Evolutionary conservation across 805 yeast species (phyloP).

Genomic region (Saccharomycopsis schoenii): DNA sequence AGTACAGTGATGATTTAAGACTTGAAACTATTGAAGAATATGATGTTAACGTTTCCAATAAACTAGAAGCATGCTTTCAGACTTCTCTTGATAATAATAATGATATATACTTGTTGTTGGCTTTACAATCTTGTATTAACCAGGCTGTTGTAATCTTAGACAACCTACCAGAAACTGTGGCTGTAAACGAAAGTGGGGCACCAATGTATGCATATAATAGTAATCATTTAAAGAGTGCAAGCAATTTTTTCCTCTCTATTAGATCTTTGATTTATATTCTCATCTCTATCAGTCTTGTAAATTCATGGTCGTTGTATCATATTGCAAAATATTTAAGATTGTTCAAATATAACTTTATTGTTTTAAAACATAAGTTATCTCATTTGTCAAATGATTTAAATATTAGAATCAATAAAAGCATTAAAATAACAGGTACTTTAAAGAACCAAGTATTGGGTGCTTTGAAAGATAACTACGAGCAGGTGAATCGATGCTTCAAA

Average conservation of each 20-base stretch:
- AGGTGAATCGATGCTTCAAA: background rate
- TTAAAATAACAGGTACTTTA: background rate
- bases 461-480: background rate
- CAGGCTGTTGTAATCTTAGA: constrained; percentile 5
- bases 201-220: background rate
- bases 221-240: background rate
- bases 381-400: background rate
- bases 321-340: background rate
- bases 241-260: background rate
- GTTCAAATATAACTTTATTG: background rate
- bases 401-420: background rate
- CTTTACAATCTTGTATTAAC: constrained; percentile 12
- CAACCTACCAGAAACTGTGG: background rate
- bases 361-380: background rate
- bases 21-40: background rate
- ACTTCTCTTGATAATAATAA: background rate
- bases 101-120: constrained; percentile 9
- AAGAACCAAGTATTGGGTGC: background rate
- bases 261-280: background rate
- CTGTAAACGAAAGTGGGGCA: background rate
- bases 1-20: background rate
- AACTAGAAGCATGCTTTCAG: background rate
- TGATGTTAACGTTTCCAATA: background rate
- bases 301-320: background rate
- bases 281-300: background rate